Percentiles rank a stretch among this genome's conserved stretches.
Conservation (phyloP, 2,329 filamentous ascomycete genomes). For the Blastomyces emzantsi region DNA sequence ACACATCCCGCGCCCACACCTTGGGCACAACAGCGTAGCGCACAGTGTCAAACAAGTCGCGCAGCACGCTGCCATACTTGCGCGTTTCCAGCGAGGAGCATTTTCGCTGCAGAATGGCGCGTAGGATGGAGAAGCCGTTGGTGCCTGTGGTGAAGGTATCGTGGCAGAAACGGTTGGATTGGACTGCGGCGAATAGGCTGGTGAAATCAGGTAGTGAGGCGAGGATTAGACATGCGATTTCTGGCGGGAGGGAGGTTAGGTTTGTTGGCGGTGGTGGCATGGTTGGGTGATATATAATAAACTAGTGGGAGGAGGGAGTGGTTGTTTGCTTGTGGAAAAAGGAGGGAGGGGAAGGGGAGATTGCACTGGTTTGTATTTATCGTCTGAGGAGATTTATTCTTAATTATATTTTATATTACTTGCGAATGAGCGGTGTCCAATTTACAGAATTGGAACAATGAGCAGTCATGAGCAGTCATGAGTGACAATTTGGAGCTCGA, state of each 20-base stretch:
- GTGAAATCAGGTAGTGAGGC: neutral
- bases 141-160: neutral
- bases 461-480: no score
- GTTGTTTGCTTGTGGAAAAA: neutral
- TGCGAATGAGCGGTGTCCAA: no score
- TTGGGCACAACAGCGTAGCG: neutral
- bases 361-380: neutral
- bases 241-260: neutral
- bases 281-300: neutral
- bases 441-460: no score
- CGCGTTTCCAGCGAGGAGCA: neutral
- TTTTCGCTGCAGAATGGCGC: neutral
- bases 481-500: no score
- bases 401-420: no score
- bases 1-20: neutral
- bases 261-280: neutral
- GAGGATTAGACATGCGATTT: neutral
- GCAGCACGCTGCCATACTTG: slow-evolving; percentile 2
- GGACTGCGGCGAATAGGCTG: neutral
- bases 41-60: neutral
- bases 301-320: neutral
- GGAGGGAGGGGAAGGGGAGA: neutral
- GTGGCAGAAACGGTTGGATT: neutral
- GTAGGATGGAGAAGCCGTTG: neutral
- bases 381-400: neutral